phyloP scores from a whole-genome alignment of 768 basidiomycete species.

The Lactarius vividus region DNA sequence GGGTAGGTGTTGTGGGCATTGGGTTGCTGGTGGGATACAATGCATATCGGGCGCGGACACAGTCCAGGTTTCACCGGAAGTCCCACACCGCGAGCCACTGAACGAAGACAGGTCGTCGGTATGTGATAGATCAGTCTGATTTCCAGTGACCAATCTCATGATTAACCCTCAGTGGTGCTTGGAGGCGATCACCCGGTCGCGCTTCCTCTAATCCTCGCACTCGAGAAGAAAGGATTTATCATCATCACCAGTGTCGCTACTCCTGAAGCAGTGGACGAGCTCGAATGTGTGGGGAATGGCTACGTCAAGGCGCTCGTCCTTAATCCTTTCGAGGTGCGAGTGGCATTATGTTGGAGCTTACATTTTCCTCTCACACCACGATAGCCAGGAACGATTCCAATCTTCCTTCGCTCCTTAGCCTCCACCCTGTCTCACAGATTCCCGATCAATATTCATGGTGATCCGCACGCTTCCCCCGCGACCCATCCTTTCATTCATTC shows the following conservation, averaged over 20 bases:
- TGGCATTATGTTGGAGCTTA: not conserved
- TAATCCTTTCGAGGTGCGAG: constrained; percentile 68
- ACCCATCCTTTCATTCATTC: constrained; percentile 72
- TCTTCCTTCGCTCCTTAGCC: constrained; percentile 77
- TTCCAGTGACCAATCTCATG: constrained; percentile 16
- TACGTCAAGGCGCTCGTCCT: constrained; percentile 80
- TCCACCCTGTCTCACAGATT: constrained; percentile 80
- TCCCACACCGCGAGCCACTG: constrained; percentile 32
- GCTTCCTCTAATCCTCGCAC: constrained; percentile 65
- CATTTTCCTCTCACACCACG: not conserved
- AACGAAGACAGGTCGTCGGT: constrained; percentile 49
- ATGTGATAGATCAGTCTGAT: constrained; percentile 27
- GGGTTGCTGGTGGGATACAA: constrained; percentile 61
- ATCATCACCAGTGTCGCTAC: constrained; percentile 77
- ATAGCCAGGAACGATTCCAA: constrained; percentile 67
- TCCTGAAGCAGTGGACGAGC: constrained; percentile 56
- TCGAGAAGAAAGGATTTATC: constrained; percentile 79
- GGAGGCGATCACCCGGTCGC: constrained; percentile 77
- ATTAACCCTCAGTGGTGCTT: constrained; percentile 56
- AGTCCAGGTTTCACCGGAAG: constrained; percentile 29
- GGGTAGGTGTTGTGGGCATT: constrained; percentile 56
- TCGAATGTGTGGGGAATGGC: constrained; percentile 69
- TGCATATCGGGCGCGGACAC: constrained; percentile 28
- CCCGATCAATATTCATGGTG: constrained; percentile 74
- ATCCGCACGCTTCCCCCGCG: constrained; percentile 69